Percentiles rank a stretch among this genome's conserved stretches.
Conservation (phyloP, 768 basidiomycete genomes). For the Phlebiopsis gigantea region DNA sequence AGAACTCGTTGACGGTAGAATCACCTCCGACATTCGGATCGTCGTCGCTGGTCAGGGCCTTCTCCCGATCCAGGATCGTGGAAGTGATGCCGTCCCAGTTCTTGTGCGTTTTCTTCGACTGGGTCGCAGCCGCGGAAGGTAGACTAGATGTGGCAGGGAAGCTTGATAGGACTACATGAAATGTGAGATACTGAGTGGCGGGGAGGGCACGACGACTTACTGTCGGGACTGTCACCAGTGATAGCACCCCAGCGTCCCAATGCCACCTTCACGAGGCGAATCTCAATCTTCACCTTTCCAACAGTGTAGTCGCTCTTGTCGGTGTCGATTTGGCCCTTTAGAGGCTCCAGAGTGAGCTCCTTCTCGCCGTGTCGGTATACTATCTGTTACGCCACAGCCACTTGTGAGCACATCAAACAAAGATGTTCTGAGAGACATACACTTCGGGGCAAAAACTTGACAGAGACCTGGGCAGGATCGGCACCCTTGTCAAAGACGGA, state of each 20-base stretch:
- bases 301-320: conserved; percentile 58
- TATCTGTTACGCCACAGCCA: conserved; percentile 34
- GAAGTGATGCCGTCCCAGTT: conserved; percentile 89
- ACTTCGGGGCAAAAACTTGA: conserved; percentile 61
- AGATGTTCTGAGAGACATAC: conserved; percentile 30
- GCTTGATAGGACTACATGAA: conserved; percentile 2
- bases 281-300: conserved; percentile 85
- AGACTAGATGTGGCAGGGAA: conserved; percentile 32
- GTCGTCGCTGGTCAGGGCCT: conserved; percentile 62
- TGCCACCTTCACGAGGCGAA: conserved; percentile 65
- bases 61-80: conserved; percentile 60
- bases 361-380: conserved; percentile 67
- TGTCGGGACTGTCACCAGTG: conserved; percentile 70
- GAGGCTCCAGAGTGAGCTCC: conserved; percentile 65
- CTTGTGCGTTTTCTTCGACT: conserved; percentile 41
- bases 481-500: conserved; percentile 78
- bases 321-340: conserved; percentile 77
- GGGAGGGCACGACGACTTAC: conserved; percentile 30
- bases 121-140: conserved; percentile 17
- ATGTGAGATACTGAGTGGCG: not conserved
- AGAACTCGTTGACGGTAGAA: conserved; percentile 78
- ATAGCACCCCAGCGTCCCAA: conserved; percentile 71
- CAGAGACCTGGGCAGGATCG: conserved; percentile 54
- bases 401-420: not conserved
- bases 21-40: conserved; percentile 92